Evolutionary conservation across 352 stramenopile genomes (phyloP).

Genomic region (Blastocystis sp.): DNA sequence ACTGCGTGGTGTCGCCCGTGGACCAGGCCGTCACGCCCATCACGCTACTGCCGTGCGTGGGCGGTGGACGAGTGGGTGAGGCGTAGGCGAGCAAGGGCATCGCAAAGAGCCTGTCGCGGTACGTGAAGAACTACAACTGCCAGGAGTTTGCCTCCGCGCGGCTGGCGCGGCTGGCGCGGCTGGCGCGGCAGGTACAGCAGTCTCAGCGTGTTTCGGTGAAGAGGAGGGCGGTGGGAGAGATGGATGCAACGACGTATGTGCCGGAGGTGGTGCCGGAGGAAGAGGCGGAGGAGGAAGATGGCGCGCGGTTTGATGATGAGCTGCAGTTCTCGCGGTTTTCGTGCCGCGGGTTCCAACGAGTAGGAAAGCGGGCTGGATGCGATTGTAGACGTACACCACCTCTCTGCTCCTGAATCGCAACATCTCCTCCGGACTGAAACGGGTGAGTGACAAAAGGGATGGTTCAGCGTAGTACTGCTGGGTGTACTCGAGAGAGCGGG

Average conservation of each 20-base stretch:
- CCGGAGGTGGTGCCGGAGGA: neutral
- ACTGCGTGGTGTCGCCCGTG: neutral
- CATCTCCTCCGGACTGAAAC: slow-evolving; percentile 10
- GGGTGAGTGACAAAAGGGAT: neutral
- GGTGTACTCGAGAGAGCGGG: neutral
- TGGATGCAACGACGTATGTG: neutral
- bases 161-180: neutral
- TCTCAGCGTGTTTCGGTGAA: no score
- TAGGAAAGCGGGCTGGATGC: neutral
- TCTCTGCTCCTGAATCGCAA: slow-evolving; percentile 17
- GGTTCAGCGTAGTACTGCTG: neutral
- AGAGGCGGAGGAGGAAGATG: neutral
- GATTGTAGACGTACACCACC: slow-evolving; percentile 6
- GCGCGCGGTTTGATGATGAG: neutral
- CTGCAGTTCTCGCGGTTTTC: neutral
- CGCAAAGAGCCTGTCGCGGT: neutral
- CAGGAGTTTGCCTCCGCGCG: neutral
- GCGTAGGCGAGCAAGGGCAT: slow-evolving; percentile 19
- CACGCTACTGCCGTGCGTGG: slow-evolving; percentile 13
- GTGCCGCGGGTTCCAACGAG: neutral
- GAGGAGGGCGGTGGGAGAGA: no score
- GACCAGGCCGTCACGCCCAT: slow-evolving; percentile 1
- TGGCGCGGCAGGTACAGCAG: no score
- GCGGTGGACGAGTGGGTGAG: neutral
- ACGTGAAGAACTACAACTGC: slow-evolving; percentile 9